phyloP scores from a whole-genome alignment of 345 rosid species.

The Dipteronia dyeriana region DNA sequence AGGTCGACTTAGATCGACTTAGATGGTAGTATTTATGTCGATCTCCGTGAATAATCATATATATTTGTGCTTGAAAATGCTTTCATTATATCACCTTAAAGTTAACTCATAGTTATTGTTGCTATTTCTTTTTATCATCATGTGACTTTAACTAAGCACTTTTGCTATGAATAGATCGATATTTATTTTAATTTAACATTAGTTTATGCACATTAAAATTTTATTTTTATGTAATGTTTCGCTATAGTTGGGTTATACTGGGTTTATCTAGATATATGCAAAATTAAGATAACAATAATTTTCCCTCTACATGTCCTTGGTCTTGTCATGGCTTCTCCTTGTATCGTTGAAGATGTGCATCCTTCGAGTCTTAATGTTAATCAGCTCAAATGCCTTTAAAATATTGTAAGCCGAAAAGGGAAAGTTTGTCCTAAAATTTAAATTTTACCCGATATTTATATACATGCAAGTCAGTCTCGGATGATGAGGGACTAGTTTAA shows the following conservation, averaged over 20 bases:
- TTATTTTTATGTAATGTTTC: background rate
- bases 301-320: background rate
- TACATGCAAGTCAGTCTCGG: constrained; percentile 6
- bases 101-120: background rate
- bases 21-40: background rate
- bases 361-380: background rate
- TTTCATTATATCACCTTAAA: background rate
- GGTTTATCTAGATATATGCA: background rate
- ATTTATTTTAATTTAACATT: background rate
- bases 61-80: background rate
- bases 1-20: background rate
- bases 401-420: constrained; percentile 3
- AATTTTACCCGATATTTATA: background rate
- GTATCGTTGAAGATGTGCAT: background rate
- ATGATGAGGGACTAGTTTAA: constrained; percentile 12
- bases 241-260: background rate
- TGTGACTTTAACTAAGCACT: background rate
- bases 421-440: background rate
- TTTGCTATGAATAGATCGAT: background rate
- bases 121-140: background rate
- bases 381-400: background rate
- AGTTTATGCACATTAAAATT: background rate
- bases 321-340: background rate
- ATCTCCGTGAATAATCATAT: background rate
- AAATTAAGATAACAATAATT: background rate